Evolutionary conservation across 805 yeast species (phyloP).

Genomic region (Metschnikowia santaceciliae): DNA sequence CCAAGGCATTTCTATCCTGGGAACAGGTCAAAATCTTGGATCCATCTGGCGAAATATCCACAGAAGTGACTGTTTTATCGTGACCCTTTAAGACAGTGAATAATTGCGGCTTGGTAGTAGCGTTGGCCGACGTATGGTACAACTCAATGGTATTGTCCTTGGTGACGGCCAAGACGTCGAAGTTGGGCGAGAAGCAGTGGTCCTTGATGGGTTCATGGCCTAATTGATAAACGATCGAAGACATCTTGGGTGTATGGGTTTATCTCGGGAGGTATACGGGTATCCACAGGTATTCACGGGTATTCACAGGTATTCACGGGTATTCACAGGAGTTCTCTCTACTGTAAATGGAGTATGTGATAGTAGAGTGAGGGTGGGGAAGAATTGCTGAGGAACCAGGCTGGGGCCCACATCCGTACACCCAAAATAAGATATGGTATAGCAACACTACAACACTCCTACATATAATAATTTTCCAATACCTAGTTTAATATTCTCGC

Average conservation of each 20-base stretch:
- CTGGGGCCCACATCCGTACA: neutral
- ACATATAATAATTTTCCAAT: too few relatives aligned
- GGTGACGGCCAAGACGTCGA: constrained; percentile 68
- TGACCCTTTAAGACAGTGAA: constrained; percentile 73
- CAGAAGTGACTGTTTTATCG: constrained; percentile 91
- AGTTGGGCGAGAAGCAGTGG: constrained; percentile 78
- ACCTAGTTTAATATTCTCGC: too few relatives aligned
- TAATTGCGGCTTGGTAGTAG: constrained; percentile 49
- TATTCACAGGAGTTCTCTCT: constrained; percentile 20
- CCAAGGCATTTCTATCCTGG: constrained; percentile 96
- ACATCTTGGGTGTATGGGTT: neutral
- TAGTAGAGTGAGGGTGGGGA: neutral
- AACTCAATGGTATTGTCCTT: constrained; percentile 73
- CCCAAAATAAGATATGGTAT: neutral
- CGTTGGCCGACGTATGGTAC: constrained; percentile 49
- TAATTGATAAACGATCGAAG: constrained; percentile 48
- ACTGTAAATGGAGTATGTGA: constrained; percentile 10
- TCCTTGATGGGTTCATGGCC: constrained; percentile 87
- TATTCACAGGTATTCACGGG: too few relatives aligned
- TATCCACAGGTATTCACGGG: neutral
- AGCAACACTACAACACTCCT: too few relatives aligned
- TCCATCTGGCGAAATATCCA: constrained; percentile 85
- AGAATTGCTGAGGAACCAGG: neutral
- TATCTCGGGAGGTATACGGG: too few relatives aligned
- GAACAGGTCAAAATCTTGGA: constrained; percentile 88